These are phyloP conservation scores for Rhodamnia rubescens DNA, from an alignment of 345 rosid species.

Conservation along the genomic window DNA sequence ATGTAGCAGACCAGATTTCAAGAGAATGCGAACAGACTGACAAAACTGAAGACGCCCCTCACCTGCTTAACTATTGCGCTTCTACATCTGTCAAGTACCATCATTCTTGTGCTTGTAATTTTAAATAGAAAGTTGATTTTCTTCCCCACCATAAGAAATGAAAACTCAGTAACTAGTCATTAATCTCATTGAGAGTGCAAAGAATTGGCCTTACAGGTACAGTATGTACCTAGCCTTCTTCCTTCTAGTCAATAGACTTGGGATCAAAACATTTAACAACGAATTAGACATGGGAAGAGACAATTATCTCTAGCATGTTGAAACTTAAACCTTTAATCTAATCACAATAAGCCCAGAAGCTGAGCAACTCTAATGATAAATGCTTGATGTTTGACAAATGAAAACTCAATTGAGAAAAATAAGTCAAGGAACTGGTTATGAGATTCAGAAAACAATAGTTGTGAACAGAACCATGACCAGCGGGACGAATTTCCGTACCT, in stretches of 20 bases:
- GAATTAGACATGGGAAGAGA: neutral
- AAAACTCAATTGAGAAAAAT: neutral
- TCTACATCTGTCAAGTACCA: neutral
- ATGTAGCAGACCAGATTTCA: neutral
- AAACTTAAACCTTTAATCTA: neutral
- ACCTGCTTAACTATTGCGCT: neutral
- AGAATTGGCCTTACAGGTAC: neutral
- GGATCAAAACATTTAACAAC: neutral
- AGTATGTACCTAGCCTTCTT: neutral
- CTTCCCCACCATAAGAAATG: neutral
- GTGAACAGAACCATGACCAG: neutral
- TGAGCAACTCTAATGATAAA: neutral
- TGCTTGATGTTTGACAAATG: neutral
- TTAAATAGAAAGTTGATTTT: neutral
- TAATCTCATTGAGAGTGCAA: neutral
- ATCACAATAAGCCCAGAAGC: neutral
- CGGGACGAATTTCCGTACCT: neutral
- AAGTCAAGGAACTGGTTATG: neutral
- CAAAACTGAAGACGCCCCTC: neutral
- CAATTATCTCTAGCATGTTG: neutral
- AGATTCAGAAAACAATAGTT: neutral
- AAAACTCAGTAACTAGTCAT: neutral
- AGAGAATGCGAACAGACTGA: neutral
- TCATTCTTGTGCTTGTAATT: neutral
- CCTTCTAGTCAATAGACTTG: neutral